Percentiles rank a stretch among this genome's conserved stretches.
phyloP scores from a whole-genome alignment of 768 basidiomycete species.

The Cubamyces lactineus region DNA sequence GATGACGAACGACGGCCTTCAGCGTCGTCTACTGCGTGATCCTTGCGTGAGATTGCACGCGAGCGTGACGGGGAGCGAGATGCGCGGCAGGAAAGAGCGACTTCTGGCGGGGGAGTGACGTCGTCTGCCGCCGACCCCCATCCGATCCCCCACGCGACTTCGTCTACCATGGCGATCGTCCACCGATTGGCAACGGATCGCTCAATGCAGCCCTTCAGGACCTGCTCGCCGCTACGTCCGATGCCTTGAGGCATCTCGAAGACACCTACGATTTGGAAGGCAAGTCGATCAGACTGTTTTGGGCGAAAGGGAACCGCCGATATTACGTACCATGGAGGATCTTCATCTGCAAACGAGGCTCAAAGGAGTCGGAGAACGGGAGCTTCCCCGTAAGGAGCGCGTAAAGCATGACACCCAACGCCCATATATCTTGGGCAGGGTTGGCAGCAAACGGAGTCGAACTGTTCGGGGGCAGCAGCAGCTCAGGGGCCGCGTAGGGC shows the following conservation, averaged over 20 bases:
- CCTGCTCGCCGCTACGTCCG: slow-evolving; percentile 63
- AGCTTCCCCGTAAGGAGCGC: slow-evolving; percentile 82
- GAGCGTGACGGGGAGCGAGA: slow-evolving; percentile 23
- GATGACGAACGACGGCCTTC: slow-evolving; percentile 51
- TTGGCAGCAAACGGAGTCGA: slow-evolving; percentile 44
- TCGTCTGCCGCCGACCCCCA: slow-evolving; percentile 57
- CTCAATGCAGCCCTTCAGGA: slow-evolving; percentile 82
- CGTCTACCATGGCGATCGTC: slow-evolving; percentile 81
- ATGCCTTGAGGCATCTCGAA: slow-evolving; percentile 61
- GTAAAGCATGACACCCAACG: slow-evolving; percentile 88
- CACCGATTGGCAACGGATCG: slow-evolving; percentile 64
- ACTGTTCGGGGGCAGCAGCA: slow-evolving; percentile 63
- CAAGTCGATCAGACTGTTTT: slow-evolving; percentile 13
- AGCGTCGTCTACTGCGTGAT: neutral
- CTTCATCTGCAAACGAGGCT: slow-evolving; percentile 90
- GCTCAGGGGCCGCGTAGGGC: slow-evolving; percentile 89
- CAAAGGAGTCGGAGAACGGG: slow-evolving; percentile 88
- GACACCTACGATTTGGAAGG: slow-evolving; percentile 47
- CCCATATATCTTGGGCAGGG: slow-evolving; percentile 95
- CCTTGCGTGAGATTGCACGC: slow-evolving; percentile 1
- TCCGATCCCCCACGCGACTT: slow-evolving; percentile 80
- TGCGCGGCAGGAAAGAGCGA: slow-evolving; percentile 15
- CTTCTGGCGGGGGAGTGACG: slow-evolving; percentile 33
- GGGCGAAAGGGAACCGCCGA: neutral
- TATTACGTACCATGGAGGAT: slow-evolving; percentile 72